Base-by-base conservation (phyloP, 805 yeast species). In the Lipomyces sp. region DNA sequence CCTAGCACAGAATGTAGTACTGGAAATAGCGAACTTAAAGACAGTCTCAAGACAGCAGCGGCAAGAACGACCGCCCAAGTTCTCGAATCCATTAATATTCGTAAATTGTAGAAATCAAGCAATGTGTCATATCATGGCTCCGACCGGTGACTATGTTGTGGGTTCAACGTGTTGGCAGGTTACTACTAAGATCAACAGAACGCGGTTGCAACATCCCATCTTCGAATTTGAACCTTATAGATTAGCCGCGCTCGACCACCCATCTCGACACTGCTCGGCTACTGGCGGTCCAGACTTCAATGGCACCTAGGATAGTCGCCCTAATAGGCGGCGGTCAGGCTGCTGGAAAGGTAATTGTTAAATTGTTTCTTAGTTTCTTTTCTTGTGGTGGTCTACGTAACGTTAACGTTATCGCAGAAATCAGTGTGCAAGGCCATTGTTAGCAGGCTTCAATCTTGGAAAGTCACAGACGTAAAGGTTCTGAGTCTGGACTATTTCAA, bases 1-100 rank as follows among this genome's bases (percentile, higher is more conserved):
- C 82, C 86, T 42, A 85, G 75, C 2, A 77, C 65, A 2, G 64
- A 59, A 54, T 51, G 64, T 34, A 68, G 58, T 2, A 29, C 51
- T 3, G 71, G 71, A 51, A 65, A 65, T 42, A 53, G 53, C 15
- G 29, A 24, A 29, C 59, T 59, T 13, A 57, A 35, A 10, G 45
- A 45, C 15, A 59, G 42, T 18, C 69, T 68, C 57, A 64, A 51
- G 45, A 56, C 34, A 4, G 34, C 62, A 5, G 65, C 65, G 4
- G 60, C 63, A 11, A 51, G n/a, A 30, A 60, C 5, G 32, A 62
- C 65, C 18, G 57, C 57, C 39, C 33, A n/a, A 34, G 56, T 32
- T 18, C 15, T 50, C 53, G 18, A 51, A 39, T 60, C 59, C 59
- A 39, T 54, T 29, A 29, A 35, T 37, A 34, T 8, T 24, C 18